Evolutionary conservation across 2,329 filamentous ascomycete genomes (phyloP), one percentile per base, ranked within the genome.

Genomic region (Akanthomyces lecanii): DNA sequence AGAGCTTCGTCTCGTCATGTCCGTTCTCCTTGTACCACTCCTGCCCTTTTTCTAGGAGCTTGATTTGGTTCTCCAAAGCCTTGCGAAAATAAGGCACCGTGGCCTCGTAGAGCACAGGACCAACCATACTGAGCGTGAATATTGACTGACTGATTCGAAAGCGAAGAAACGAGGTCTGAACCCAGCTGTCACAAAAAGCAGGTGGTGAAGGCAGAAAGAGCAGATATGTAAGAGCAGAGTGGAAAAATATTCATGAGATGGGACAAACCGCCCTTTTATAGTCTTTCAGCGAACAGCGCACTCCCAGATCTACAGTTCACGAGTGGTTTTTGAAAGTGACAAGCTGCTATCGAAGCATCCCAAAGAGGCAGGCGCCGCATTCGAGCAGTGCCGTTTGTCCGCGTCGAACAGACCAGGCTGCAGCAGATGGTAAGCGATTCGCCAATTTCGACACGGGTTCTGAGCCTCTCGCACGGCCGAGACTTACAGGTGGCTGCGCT

Each of bases 1-100:
- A 38, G n/a, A 58, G 45, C 12, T 38, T 58, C 28, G 44, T 38
- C 11, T 38, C 55, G 7, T 50, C 55, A 25, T 48, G 44, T 5
- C 16, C 45, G 8, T 48, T 38, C n/a, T 58, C 55, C 30, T 58
- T 38, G 45, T 44, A 58, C 44, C 55, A 58, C 25, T 58, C 44
- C 12, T 58, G n/a, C 4, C 55, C 55, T 28, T 58, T 58, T 14
- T 38, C 25, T 8, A 50, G 18, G 8, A 55, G 33, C 11, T 42
- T 55, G n/a, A 55, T 55, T 55, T 55, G 52, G 36, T 55, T 55
- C 6, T 42, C 52, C 21, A 55, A 11, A 23, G 52, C 52, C 25
- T 55, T 55, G 21, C 52, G 42, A 33, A 30, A 57, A 42, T 47
- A 57, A 5, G 54, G 54, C 42, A 57, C 54, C 11, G 40, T 57